Base-by-base conservation (phyloP, 805 yeast genomes). In the Candida namnaoensis region DNA sequence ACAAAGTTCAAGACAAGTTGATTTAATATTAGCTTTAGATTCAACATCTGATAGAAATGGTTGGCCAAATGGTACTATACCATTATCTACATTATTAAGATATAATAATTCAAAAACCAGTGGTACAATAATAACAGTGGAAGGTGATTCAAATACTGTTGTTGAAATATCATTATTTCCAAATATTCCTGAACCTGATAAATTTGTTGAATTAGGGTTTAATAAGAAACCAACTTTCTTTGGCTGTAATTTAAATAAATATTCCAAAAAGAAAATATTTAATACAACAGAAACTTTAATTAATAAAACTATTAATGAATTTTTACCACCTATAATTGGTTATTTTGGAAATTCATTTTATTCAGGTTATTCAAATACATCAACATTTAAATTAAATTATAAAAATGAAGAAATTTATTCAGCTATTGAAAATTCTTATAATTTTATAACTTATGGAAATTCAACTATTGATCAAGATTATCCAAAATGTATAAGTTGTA, bases 201-300 rank as follows among this genome's bases (percentile, higher is more conserved):
- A 76, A 1, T 76, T 81, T 49, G 38, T 68, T n/a, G 58, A 64
- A 38, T 49, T 60, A 44, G 74, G 76, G 41, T 65, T 82, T 41
- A 72, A 74, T 9, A 64, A 75, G 9, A 72, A 64, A 44, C 96
- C 96, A 12, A 66, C 80, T 0, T 87, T 88, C 60, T 83, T 88
- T 55, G 96, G 97, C 5, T 90, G 96, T 62, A 35, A 41, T 39
- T 46, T 48, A 34, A 55, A 42, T 13, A 39, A 40, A 32, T 50
- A 39, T 37, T 47, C 42, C 11, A 48, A 32, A 27, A 38, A 48
- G 36, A 41, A 39, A 13, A 27, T n/a, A 13, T 25, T 36, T 8
- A 26, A 36, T 11, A 26, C 9, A 7, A 5, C 19, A 5, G 13
- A 28, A 7, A 11, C 10, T 11, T 13, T 13, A 9, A 35, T 36